phyloP scores from a whole-genome alignment of 176 grass and related monocot species.

The Bothriochloa decipiens region DNA sequence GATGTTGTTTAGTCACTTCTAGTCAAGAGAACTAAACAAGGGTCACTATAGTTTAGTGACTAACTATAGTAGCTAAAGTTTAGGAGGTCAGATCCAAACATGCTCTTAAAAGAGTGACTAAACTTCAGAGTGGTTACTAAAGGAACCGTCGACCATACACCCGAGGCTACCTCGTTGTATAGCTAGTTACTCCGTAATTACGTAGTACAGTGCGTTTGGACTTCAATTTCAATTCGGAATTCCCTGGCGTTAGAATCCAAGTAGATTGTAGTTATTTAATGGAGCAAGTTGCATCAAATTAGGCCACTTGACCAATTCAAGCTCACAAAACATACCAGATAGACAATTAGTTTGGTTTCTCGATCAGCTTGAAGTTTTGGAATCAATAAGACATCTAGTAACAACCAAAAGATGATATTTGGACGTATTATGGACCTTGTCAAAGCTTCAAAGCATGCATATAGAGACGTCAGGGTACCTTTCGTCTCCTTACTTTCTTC shows the following conservation, averaged over 20 bases:
- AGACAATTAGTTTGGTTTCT: conserved; percentile 25
- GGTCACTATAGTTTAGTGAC: too few species aligned
- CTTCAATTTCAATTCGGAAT: neutral
- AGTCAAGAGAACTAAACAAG: too few species aligned
- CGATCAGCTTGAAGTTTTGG: conserved; percentile 5
- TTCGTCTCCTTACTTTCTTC: neutral
- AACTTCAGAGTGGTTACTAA: too few species aligned
- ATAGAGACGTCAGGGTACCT: conserved; percentile 6
- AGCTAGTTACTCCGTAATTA: too few species aligned
- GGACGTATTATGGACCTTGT: conserved; percentile 41
- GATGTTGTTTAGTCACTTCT: too few species aligned
- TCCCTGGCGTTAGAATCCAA: conserved; percentile 6
- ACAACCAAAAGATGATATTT: conserved; percentile 31
- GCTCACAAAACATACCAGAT: neutral
- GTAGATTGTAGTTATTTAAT: neutral
- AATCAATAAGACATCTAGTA: conserved; percentile 28
- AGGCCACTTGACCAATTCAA: conserved; percentile 36
- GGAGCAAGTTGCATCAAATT: conserved; percentile 1
- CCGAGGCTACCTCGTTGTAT: too few species aligned
- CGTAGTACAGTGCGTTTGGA: neutral
- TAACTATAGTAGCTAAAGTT: too few species aligned
- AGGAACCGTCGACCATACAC: too few species aligned
- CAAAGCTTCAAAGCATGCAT: neutral
- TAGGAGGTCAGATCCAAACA: too few species aligned
- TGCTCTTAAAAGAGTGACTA: too few species aligned